Evolutionary conservation across 306 rosid species (phyloP), one percentile per base, ranked within the genome.

Genomic region (Ziziphus jujuba): DNA sequence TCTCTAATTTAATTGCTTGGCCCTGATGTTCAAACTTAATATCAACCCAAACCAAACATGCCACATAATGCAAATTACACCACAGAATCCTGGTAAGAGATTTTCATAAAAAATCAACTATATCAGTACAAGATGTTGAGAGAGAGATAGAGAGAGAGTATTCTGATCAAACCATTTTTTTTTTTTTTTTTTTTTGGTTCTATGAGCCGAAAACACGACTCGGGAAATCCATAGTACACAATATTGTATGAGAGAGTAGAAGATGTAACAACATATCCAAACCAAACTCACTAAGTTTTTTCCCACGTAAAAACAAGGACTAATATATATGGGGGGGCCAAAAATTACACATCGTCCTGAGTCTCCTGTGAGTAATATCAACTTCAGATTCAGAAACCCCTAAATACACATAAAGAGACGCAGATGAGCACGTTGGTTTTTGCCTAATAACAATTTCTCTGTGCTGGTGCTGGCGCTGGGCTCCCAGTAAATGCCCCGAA

Each of bases 191-290:
- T 61, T 40, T 43, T 14, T 61, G 3, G 35, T 22, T 62, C 89
- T 81, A 81, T 83, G 78, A 72, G 95, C 86, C 79, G 88, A 83
- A 85, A 81, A 69, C 89, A 79, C 58, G 75, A 78, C 85, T 81
- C 87, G 57, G 36, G 81, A 84, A 81, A 82, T 85, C 73, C 74
- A 88, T 84, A n/a, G n/a, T n/a, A 73, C 79, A 64, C 36, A 79
- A 59, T 57, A 84, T 65, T 62, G 79, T 78, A 77, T 56, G 86
- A 74, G 81, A 56, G 86, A 74, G 81, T 56, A 76, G 66, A 69
- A 55, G 57, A 69, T 66, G 75, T 36, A 79, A 76, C 82, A 7
- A 82, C 33, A 28, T 85, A 80, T 65, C 82, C 86, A 84, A 83
- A 87, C 78, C 90, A 90, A 85, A 81, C 81, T 80, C 75, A 70